phyloP scores from a whole-genome alignment of 2,329 filamentous ascomycete species.

The Clonostachys solani region DNA sequence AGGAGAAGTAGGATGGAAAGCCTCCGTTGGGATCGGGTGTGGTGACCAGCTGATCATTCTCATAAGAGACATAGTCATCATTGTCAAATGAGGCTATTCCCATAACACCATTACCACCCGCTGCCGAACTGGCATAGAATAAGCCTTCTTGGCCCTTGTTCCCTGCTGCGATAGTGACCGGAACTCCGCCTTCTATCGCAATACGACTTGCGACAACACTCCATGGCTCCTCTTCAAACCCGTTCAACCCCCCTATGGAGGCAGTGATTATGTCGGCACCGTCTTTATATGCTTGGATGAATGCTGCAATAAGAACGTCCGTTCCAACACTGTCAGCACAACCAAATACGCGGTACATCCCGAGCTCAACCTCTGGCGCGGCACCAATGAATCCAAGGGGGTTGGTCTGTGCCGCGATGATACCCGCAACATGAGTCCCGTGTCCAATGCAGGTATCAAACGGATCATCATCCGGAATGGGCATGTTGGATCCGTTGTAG shows the following conservation, averaged over 20 bases:
- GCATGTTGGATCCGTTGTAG: constrained; percentile 33
- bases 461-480: constrained; percentile 42
- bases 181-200: constrained; percentile 45
- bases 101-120: constrained; percentile 40
- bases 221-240: constrained; percentile 49
- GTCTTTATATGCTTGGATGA: constrained; percentile 56
- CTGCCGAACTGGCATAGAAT: constrained; percentile 44
- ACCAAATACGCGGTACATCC: constrained; percentile 54
- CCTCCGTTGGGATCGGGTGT: constrained; percentile 49
- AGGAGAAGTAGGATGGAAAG: constrained; percentile 45
- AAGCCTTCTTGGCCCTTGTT: constrained; percentile 41
- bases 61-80: constrained; percentile 25
- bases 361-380: constrained; percentile 50
- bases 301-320: constrained; percentile 56
- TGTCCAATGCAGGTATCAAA: constrained; percentile 28
- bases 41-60: constrained; percentile 42
- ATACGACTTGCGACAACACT: constrained; percentile 45
- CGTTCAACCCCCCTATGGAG: constrained; percentile 43
- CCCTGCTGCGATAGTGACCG: constrained; percentile 47
- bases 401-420: constrained; percentile 49
- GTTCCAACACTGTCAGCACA: constrained; percentile 47
- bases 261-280: constrained; percentile 53
- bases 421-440: constrained; percentile 34
- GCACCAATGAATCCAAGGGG: constrained; percentile 52
- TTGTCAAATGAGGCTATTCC: constrained; percentile 49